Evolutionary conservation across 2,329 filamentous ascomycete species (phyloP).

Genomic region (Ophiostoma populinum): DNA sequence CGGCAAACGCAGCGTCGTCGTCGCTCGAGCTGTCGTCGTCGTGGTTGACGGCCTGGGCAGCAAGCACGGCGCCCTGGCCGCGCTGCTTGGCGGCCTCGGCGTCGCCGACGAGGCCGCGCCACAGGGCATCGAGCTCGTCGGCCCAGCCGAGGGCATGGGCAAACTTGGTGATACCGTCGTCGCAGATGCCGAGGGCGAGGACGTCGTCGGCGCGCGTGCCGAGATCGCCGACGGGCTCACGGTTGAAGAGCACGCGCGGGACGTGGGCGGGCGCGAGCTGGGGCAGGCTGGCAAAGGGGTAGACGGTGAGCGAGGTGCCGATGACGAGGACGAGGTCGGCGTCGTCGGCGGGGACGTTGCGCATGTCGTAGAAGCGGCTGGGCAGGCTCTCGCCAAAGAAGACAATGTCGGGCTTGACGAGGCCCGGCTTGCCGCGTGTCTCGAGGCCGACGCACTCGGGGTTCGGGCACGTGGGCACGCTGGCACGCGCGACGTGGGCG

Average conservation of each 20-base stretch:
- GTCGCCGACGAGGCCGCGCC: slow-evolving; percentile 50
- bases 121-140: slow-evolving; percentile 62
- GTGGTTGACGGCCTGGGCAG: slow-evolving; percentile 22
- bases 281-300: slow-evolving; percentile 76
- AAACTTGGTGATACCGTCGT: slow-evolving; percentile 60
- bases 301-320: slow-evolving; percentile 18
- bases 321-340: slow-evolving; percentile 22
- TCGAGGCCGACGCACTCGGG: background rate
- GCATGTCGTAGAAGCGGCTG: slow-evolving; percentile 42
- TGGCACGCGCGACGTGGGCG: slow-evolving; percentile 44
- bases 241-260: slow-evolving; percentile 75
- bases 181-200: slow-evolving; percentile 64
- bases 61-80: slow-evolving; percentile 21
- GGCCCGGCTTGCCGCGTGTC: slow-evolving; percentile 42
- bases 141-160: slow-evolving; percentile 71
- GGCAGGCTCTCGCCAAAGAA: slow-evolving; percentile 65
- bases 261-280: slow-evolving; percentile 39
- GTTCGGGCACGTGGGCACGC: slow-evolving; percentile 50
- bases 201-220: slow-evolving; percentile 73
- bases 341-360: slow-evolving; percentile 26
- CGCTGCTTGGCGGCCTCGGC: slow-evolving; percentile 35
- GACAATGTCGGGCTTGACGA: slow-evolving; percentile 88
- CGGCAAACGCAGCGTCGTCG: background rate
- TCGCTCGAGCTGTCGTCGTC: slow-evolving; percentile 11
- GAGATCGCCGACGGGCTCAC: slow-evolving; percentile 63